Base-by-base conservation (phyloP, 2,329 filamentous ascomycete species). In the Penicillium brevicompactum region DNA sequence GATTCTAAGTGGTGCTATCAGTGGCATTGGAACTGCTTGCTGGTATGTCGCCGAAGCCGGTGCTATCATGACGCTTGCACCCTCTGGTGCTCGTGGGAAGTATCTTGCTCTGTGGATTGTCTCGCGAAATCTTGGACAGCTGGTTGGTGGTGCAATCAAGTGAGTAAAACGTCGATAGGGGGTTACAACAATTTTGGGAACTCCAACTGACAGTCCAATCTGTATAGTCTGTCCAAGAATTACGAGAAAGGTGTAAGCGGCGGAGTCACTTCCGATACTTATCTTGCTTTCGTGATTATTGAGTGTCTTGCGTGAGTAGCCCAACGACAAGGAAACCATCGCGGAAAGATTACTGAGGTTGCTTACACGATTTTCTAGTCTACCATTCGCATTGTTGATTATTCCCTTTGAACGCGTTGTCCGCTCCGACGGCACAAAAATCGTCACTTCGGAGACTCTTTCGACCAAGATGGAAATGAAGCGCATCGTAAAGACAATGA, bases 41-140 rank as follows among this genome's bases (percentile, higher is more conserved):
- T 80, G 78, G 78, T 81, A 80, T 54, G 78, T 80, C 8, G 78
- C 78, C 0, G 78, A 80, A 55, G 76, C 77, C 1, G 78, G 78
- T 13, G 72, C 75, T 4, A 80, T 80, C 60, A 79, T 80, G 76
- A 78, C 77, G 0, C 70, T 80, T 18, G 77, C 78, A 0, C 78
- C 78, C 4, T 71, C 77, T 0, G 71, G 75, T 21, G 72, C 78
- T 16, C 76, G 78, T 50, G 78, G 78, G 5, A 79, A 80, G 57
- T 80, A 80, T 45, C 47, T 80, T 6, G 78, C 78, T 7, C 56
- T 80, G 16, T 80, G 78, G 78, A 80, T 80, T 44, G 77, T 80
- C 24, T 73, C 77, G 16, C 71, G 77, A 11, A 80, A 80, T 40
- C 66, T 80, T 0, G 78, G 78, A 10, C 77, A 80, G 50, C 62